phyloP scores from a whole-genome alignment of 2,329 filamentous ascomycete species.

The Chaetomiaceae sp. region DNA sequence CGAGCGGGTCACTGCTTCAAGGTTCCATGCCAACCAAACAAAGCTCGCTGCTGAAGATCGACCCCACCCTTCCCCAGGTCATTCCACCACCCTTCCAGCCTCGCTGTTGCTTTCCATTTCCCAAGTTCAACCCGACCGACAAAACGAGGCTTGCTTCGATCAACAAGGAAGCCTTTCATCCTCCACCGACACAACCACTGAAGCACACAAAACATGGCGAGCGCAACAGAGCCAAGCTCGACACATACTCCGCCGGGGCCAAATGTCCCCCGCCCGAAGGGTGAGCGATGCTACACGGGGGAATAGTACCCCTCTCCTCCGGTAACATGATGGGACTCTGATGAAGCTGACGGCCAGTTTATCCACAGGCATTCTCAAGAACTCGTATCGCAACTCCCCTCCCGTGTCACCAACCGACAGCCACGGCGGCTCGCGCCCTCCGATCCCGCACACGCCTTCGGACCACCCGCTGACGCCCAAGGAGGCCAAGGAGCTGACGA shows the following conservation, averaged over 20 bases:
- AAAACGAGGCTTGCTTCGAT: background rate
- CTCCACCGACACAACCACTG: background rate
- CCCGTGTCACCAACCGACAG: constrained; percentile 44
- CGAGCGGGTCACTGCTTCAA: no score
- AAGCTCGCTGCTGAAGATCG: no score
- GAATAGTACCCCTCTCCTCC: background rate
- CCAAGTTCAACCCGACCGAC: no score
- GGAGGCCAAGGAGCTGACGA: constrained; percentile 87
- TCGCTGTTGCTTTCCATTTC: no score
- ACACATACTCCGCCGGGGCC: constrained; percentile 41
- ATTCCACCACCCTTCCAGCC: no score
- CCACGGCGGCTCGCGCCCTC: constrained; percentile 26
- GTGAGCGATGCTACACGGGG: constrained; percentile 30
- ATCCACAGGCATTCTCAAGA: constrained; percentile 82
- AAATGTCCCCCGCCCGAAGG: constrained; percentile 43
- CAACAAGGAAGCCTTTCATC: background rate
- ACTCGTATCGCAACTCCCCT: constrained; percentile 64
- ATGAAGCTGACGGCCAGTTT: background rate
- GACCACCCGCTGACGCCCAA: constrained; percentile 62
- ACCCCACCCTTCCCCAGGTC: no score
- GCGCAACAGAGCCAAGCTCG: constrained; percentile 13
- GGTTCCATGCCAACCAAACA: no score
- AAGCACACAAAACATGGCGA: constrained; percentile 7
- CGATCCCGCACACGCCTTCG: constrained; percentile 13
- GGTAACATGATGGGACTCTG: background rate